Base-by-base conservation (phyloP, 1,284 basidiomycete genomes). In the Naganishia albida region DNA sequence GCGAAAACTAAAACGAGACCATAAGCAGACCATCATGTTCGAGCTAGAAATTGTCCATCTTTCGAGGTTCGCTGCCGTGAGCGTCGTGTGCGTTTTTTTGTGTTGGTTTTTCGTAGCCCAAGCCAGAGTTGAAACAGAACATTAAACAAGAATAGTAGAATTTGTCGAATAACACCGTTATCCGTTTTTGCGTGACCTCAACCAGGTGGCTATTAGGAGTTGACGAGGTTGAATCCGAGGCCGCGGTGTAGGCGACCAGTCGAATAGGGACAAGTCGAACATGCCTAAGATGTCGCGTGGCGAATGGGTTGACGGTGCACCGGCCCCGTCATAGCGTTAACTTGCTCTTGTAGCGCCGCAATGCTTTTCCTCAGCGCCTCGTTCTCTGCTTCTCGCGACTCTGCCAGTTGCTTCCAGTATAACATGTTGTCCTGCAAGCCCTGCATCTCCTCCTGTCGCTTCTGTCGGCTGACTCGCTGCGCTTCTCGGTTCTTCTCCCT, bases 121-220 rank as follows among this genome's bases (percentile, higher is more conserved):
- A 34, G 10, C 34, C 34, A 34, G 10, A 25, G 18, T 18, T n/a
- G 44, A 48, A 48, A 48, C 4, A 23, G 44, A 48, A 48, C 44
- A 18, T 23, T 28, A 43, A 34, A 52, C 50, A 26, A n/a, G 46
- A 34, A 48, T 25, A 20, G 10, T 26, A n/a, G 44, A 15, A 48
- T 44, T 48, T 48, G 44, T 40, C 57, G 57, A 40, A 60, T 50
- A 60, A 60, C 57, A 39, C 57, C 57, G 57, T 60, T 60, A 60
- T 60, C 38, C 57, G 23, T 60, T 59, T 60, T 60, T 46, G 55
- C 15, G 3, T 38, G 16, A 34, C 3, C 30, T n/a, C n/a, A n/a
- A 52, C 38, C 4, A 30, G 20, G 15, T 18, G 39, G 40, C 20
- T 25, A 10, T 12, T 23, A 18, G 40, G 34, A 34, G n/a, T 10